Base-by-base conservation (phyloP, 192 early-diverging fungal species). In the Umbelopsis sp. region DNA sequence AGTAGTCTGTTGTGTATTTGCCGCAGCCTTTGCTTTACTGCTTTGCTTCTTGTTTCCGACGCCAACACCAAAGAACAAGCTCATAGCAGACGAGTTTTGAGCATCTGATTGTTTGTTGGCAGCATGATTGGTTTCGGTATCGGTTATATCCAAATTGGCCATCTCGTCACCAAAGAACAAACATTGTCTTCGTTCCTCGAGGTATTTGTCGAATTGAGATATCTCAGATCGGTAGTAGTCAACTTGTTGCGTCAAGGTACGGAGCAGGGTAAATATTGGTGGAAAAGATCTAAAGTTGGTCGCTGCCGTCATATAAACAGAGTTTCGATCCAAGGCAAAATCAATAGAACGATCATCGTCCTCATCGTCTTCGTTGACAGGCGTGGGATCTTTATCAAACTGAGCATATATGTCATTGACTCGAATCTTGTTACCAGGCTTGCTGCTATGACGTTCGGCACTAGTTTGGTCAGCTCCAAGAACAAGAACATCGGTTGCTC, bases 211-310 rank as follows among this genome's bases (percentile, higher is more conserved):
- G 79, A 91, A 93, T 13, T 71, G 76, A 55, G 80, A 80, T 44
- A 90, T 80, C 45, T 84, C 81, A 20, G 82, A 78, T 20, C 87
- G 80, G 73, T 89, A 86, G 53, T 85, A 85, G 49, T 86, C 88
- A 41, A 92, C 83, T 76, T 92, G 91, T 47, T 85, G 80, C 4
- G 86, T 85, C 35, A 93, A 71, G 4, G 86, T 86, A 48, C 80
- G 74, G 30, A 92, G 71, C 41, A 89, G 83, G 2, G 90, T 90
- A 71, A 91, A 88, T 45, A 93, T 81, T 0, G 85, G 88, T 7
- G 86, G 87, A 64, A 82, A 86, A 7, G 80, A 81, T 64, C 81
- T 83, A 65, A 86, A 88, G 4, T 71, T 73, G 3, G 75, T 73
- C 2, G 73, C 67, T 3, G 64, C 69, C 30, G 71, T 64, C 64